Base-by-base conservation (phyloP, 352 stramenopile genomes). In the Thraustochytrium sp. region DNA sequence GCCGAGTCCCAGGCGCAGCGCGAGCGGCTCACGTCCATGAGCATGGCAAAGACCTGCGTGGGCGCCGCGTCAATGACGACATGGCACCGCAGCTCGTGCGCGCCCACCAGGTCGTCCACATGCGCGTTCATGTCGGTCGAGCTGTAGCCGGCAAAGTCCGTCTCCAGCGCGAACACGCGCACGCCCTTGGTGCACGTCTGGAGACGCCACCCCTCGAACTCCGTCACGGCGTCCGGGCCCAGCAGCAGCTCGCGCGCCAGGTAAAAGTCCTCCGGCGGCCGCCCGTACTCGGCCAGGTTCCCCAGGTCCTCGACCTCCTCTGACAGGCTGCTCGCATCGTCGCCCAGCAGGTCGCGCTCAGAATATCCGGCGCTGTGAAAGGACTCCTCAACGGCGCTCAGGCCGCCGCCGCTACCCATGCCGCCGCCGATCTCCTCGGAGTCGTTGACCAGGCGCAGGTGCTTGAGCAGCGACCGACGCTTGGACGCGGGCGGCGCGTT, bases 31-130 rank as follows among this genome's bases (percentile, higher is more conserved):
- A 80, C 34, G 31, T 80, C 68, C 44, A 80, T 68, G 53, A 80
- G 53, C 68, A 72, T 63, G 8, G 68, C 68, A 75, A 80, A 72
- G 11, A 80, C 31, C 23, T 80, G 68, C 68, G 31, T 53, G 23
- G 68, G 68, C 21, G 37, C 13, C 31, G 36, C 68, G 53, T 11
- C 34, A 16, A 80, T 51, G n/a, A 51, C 31, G 44, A 44, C 46
- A 16, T 65, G 48, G 9, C 9, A 46, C 1, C 40, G 31, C 68
- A 80, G 3, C 23, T 80, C 46, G 34, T 21, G 48, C 11, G 53
- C 34, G 13, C 68, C 68, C 11, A 44, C 53, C 5, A 64, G n/a
- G 23, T 63, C 44, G 23, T 68, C 68, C 9, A 80, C 23, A 23
- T 55, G 26, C n/a, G 34, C 68, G 53, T 68, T 63, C 23, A 80